A percentile compares a stretch with the other conserved stretches of the same genome.
Evolutionary conservation across 75 land plant genomes (phyloP).

Genomic region (Pinus taeda): DNA sequence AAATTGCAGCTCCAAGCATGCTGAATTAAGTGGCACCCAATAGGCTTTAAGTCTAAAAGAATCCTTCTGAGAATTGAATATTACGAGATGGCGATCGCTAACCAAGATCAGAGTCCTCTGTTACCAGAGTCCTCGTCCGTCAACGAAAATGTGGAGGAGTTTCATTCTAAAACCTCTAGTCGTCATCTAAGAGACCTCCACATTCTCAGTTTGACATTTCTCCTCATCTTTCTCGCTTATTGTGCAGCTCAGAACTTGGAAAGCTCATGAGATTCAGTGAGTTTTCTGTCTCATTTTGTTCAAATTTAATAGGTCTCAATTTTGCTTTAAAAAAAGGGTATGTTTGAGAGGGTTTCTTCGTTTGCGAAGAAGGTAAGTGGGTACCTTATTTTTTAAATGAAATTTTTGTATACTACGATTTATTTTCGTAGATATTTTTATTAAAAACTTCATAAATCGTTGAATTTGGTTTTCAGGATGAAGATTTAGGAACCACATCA

Average conservation of each 20-base stretch:
- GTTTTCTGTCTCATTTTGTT: background rate
- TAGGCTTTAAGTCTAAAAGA: too few relatives aligned
- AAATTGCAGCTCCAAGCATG: too few relatives aligned
- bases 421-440: background rate
- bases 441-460: background rate
- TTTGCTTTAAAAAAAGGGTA: too few relatives aligned
- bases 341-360: too few relatives aligned
- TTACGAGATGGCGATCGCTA: too few relatives aligned
- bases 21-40: too few relatives aligned
- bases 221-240: conserved; percentile 80
- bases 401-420: background rate
- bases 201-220: conserved; percentile 63
- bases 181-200: conserved; percentile 53
- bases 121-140: too few relatives aligned
- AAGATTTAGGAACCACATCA: too few relatives aligned
- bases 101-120: too few relatives aligned
- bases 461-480: conserved; percentile 4
- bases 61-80: too few relatives aligned
- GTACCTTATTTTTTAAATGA: background rate
- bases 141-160: too few relatives aligned
- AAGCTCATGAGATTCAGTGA: conserved; percentile 72
- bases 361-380: background rate
- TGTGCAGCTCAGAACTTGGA: conserved; percentile 84
- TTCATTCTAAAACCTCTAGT: too few relatives aligned
- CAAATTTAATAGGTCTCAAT: background rate